Conservation (phyloP, 2,329 filamentous ascomycete species). For the Grosmannia huntii region DNA sequence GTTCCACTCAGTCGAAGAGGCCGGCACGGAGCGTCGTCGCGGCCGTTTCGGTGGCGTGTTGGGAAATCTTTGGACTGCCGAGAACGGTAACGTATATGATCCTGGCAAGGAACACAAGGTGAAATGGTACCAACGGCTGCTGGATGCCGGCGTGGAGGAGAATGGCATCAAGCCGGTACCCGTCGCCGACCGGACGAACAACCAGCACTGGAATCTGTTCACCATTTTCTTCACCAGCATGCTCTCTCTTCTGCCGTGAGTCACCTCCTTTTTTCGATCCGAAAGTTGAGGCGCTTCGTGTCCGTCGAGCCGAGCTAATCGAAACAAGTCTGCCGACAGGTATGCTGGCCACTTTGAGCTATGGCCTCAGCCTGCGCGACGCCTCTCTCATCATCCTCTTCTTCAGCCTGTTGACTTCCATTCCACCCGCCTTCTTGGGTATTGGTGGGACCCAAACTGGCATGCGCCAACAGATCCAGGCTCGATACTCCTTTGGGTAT, state of each 20-base stretch:
- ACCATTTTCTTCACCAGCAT: constrained; percentile 48
- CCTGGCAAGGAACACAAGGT: constrained; percentile 17
- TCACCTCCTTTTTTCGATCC: constrained; percentile 8
- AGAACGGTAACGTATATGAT: constrained; percentile 22
- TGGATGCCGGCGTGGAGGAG: constrained; percentile 35
- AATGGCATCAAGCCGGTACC: constrained; percentile 45
- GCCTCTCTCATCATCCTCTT: constrained; percentile 45
- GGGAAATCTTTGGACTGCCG: constrained; percentile 15
- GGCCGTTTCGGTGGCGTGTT: constrained; percentile 10
- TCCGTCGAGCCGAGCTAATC: background rate
- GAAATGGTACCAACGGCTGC: constrained; percentile 28
- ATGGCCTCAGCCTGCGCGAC: constrained; percentile 41
- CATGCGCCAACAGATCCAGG: constrained; percentile 46
- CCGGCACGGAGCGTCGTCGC: background rate
- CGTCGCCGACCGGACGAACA: constrained; percentile 38
- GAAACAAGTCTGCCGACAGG: constrained; percentile 39
- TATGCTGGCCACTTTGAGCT: constrained; percentile 40
- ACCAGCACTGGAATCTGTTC: constrained; percentile 41
- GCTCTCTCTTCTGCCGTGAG: constrained; percentile 44
- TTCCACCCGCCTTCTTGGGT: constrained; percentile 42
- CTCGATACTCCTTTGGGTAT: constrained; percentile 46
- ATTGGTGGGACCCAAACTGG: constrained; percentile 43
- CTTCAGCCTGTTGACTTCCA: constrained; percentile 39
- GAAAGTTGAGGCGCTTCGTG: background rate
- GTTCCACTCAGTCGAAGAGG: background rate